Evolutionary conservation across 192 early-diverging fungal genomes (phyloP), one percentile per base, ranked within the genome.

Genomic region (Backusella tarrabulga): DNA sequence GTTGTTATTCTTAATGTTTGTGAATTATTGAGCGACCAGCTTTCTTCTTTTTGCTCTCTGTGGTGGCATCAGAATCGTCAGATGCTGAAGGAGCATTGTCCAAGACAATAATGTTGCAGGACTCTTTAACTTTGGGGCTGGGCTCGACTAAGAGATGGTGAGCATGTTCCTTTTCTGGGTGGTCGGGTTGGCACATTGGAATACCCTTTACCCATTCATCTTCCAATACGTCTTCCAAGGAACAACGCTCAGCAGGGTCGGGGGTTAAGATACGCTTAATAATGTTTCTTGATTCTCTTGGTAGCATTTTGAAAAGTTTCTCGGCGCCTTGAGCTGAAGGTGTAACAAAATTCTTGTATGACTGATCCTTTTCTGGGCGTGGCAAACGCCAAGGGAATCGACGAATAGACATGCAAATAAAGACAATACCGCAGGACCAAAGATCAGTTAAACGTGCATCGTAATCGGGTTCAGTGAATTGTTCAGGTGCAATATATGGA

Each of bases 401-500:
- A 38, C 90, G 88, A 29, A 92, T 82, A 8, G 86, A 86, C 89
- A 94, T 90, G 73, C 92, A 93, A 71, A 93, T 88, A 83, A 92
- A 96, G 70, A 98, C 95, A 74, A 99, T 95, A 54, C 94, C 97
- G 36, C 90, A 77, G 12, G 93, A 92, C 97, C 97, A 99, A 29
- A 99, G 84, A 84, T 99, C 97, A 2, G 95, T 91, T 7, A 84
- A 77, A 71, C 92, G 91, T 11, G 93, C 90, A 77, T 96, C 94
- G 77, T 99, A 97, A 42, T 92, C 90, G 15, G 86, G 85, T 2
- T 87, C 86, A 34, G 81, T 82, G 75, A 93, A 92, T 32, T 90
- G 86, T 77, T 98, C 97, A 35, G 97, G 97, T 0, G 95, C 96
- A 87, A 99, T 99, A 84, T 98, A 99, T 7, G 97, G 97, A 52